Conservation (phyloP, 371 early-diverging fungal species). For the Mucor mucedo region DNA sequence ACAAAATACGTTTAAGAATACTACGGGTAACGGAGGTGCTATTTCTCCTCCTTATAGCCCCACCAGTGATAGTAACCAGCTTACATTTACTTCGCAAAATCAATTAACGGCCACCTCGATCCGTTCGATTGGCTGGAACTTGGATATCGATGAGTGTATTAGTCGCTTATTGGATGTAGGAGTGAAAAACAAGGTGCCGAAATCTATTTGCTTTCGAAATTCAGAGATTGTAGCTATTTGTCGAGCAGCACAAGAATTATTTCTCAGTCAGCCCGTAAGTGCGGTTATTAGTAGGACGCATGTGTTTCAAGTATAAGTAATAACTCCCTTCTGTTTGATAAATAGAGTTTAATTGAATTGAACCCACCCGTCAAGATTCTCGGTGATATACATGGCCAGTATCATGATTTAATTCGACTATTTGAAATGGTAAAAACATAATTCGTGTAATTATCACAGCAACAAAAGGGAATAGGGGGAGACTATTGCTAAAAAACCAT, state of each 20-base stretch:
- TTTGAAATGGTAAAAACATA: conserved; percentile 95
- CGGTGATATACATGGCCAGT: conserved; percentile 98
- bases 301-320: not conserved
- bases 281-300: not conserved
- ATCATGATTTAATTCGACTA: conserved; percentile 85
- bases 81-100: conserved; percentile 43
- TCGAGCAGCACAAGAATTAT: conserved; percentile 85
- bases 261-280: conserved; percentile 85
- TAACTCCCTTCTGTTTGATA: not conserved
- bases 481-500: not conserved
- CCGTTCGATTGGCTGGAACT: conserved; percentile 51
- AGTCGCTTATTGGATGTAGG: conserved; percentile 80
- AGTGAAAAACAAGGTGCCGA: conserved; percentile 70
- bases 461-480: not conserved
- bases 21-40: not conserved
- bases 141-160: conserved; percentile 90
- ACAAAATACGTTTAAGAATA: conserved; percentile 7
- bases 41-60: conserved; percentile 10
- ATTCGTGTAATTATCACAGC: conserved; percentile 59
- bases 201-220: conserved; percentile 78
- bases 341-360: conserved; percentile 85
- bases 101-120: conserved; percentile 54
- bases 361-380: conserved; percentile 94
- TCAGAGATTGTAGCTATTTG: conserved; percentile 93
- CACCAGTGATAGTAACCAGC: conserved; percentile 26